A percentile compares a stretch with the other conserved stretches of the same genome.
Evolutionary conservation across 2,329 filamentous ascomycete species (phyloP).

Genomic region (Chaetomium olivaceum): DNA sequence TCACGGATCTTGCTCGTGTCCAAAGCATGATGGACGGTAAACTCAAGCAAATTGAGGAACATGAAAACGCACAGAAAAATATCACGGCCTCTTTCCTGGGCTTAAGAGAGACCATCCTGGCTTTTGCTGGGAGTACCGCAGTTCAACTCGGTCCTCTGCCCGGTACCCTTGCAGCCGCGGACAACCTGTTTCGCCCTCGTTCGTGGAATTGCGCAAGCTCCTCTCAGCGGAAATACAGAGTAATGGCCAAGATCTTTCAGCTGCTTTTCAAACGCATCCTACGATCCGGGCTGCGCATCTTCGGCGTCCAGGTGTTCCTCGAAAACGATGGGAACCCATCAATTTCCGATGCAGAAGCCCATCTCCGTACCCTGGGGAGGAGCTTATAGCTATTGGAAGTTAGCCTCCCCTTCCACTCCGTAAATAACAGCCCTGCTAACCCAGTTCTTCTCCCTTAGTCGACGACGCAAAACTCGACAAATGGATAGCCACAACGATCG

Average conservation of each 20-base stretch:
- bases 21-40: neutral
- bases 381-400: slow-evolving; percentile 18
- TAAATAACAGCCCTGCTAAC: neutral
- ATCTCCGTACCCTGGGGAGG: slow-evolving; percentile 18
- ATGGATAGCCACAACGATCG: slow-evolving; percentile 18
- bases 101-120: slow-evolving; percentile 4
- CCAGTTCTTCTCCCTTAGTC: neutral
- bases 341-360: slow-evolving; percentile 15
- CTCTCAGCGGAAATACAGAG: slow-evolving; percentile 14
- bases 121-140: slow-evolving; percentile 11
- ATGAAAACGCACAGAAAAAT: neutral
- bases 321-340: neutral
- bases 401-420: neutral
- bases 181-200: slow-evolving; percentile 2
- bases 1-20: neutral
- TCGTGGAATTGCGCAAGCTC: slow-evolving; percentile 15
- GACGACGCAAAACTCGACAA: neutral
- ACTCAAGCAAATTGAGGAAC: neutral
- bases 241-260: slow-evolving; percentile 25
- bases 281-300: slow-evolving; percentile 17
- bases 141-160: slow-evolving; percentile 1
- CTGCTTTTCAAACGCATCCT: slow-evolving; percentile 24
- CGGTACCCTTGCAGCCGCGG: neutral
- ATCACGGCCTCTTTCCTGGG: neutral
- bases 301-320: slow-evolving; percentile 21